Evolutionary conservation across 495 filamentous ascomycete genomes (phyloP).

Genomic region (Diplogelasinospora grovesii): DNA sequence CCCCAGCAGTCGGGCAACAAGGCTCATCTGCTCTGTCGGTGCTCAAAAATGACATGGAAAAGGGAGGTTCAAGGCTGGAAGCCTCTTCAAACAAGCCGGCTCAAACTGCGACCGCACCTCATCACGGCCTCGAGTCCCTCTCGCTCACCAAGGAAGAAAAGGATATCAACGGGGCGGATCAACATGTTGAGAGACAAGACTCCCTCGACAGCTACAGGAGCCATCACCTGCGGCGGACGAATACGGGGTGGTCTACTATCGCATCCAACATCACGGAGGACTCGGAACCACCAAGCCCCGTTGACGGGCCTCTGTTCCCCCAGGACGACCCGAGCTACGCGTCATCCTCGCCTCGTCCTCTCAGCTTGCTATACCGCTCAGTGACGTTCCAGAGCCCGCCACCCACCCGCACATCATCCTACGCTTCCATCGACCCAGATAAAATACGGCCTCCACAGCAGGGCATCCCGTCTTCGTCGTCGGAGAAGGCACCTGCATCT

Average conservation of each 20-base stretch:
- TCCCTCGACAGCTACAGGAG: constrained; percentile 11
- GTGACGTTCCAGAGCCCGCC: constrained; percentile 2
- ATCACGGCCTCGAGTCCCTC: neutral
- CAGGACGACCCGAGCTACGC: constrained; percentile 7
- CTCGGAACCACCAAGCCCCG: constrained; percentile 17
- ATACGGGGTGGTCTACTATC: constrained; percentile 12
- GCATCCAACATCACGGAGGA: constrained; percentile 14
- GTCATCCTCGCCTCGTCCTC: constrained; percentile 13
- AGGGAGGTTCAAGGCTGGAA: no score
- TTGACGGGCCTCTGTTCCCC: constrained; percentile 10
- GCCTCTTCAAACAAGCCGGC: constrained; percentile 7
- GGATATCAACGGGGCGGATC: constrained; percentile 4
- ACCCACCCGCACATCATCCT: constrained; percentile 4
- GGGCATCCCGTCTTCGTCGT: no score
- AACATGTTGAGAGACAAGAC: constrained; percentile 9
- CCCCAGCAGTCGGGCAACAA: no score
- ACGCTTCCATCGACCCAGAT: neutral
- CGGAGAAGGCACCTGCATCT: constrained; percentile 4
- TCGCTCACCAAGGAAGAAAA: neutral
- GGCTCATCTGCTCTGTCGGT: no score
- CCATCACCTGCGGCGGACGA: constrained; percentile 5
- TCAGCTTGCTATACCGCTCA: neutral
- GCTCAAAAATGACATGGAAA: no score
- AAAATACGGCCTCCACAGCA: neutral
- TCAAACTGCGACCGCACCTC: neutral